Evolutionary conservation across 176 grass and related monocot genomes (phyloP).

Genomic region (Phoenix roebelenii): DNA sequence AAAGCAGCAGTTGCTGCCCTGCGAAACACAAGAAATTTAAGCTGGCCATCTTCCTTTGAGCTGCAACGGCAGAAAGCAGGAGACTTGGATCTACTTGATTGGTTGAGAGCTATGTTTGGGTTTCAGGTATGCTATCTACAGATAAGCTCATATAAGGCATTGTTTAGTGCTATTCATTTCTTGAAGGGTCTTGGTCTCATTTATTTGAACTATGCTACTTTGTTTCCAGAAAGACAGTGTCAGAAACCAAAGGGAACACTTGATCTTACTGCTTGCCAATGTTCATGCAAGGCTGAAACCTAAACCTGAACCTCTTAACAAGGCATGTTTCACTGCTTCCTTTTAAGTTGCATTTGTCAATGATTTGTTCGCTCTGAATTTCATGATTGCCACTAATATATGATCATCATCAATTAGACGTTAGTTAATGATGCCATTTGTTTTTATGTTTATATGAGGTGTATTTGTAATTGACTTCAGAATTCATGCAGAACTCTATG

Average conservation of each 20-base stretch:
- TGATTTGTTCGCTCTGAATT: no score
- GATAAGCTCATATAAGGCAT: no score
- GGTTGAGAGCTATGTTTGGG: constrained; percentile 94
- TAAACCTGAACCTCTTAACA: constrained; percentile 73
- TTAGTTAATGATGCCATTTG: no score
- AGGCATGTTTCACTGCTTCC: constrained; percentile 39
- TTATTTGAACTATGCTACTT: constrained; percentile 25
- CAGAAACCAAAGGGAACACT: constrained; percentile 91
- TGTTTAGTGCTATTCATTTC: not conserved
- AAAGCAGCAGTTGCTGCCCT: constrained; percentile 56
- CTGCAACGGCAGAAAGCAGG: constrained; percentile 68
- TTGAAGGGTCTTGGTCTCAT: not conserved
- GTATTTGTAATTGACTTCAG: no score
- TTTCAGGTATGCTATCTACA: constrained; percentile 62
- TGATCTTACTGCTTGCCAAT: constrained; percentile 85
- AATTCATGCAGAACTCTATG: no score
- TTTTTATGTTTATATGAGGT: no score
- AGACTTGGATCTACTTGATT: constrained; percentile 84
- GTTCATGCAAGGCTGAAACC: constrained; percentile 74
- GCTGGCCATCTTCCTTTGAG: constrained; percentile 68
- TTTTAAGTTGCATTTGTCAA: not conserved
- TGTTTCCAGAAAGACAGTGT: constrained; percentile 72
- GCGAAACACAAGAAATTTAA: constrained; percentile 52
- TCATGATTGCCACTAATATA: no score
- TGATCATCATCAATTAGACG: no score